phyloP scores from a whole-genome alignment of 208 protist species.

The Trypanosoma avium region DNA sequence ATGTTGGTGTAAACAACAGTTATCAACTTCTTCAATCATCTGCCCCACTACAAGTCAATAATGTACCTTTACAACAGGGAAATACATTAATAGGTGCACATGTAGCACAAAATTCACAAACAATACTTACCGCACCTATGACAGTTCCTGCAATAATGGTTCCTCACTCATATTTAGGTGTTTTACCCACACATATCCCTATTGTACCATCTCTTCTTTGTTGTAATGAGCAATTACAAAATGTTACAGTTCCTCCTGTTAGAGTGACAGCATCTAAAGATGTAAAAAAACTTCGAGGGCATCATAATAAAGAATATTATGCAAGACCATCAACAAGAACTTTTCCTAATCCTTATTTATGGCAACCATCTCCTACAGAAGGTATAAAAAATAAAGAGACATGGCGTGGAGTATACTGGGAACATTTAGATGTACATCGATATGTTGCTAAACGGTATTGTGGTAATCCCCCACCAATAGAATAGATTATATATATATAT shows the following conservation, averaged over 20 bases:
- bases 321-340: conserved; percentile 1
- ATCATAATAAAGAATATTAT: conserved; percentile 6
- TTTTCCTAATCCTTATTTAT: conserved; percentile 57
- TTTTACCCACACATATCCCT: conserved; percentile 17
- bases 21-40: conserved; percentile 1
- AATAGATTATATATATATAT: conserved; percentile 20
- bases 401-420: conserved; percentile 66
- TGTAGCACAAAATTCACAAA: neutral
- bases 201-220: conserved; percentile 36
- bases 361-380: conserved; percentile 51
- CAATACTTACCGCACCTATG: neutral
- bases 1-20: neutral
- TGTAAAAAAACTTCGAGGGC: neutral
- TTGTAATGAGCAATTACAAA: conserved; percentile 34
- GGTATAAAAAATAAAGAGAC: conserved; percentile 16
- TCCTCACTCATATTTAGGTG: conserved; percentile 1
- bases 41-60: neutral
- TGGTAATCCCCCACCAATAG: conserved; percentile 46
- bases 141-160: conserved; percentile 1
- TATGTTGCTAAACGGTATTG: conserved; percentile 76
- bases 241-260: conserved; percentile 32
- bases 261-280: neutral
- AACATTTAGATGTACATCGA: conserved; percentile 80
- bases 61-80: neutral
- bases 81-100: neutral